Conservation (phyloP, 768 basidiomycete species). For the Gyrodon lividus region DNA sequence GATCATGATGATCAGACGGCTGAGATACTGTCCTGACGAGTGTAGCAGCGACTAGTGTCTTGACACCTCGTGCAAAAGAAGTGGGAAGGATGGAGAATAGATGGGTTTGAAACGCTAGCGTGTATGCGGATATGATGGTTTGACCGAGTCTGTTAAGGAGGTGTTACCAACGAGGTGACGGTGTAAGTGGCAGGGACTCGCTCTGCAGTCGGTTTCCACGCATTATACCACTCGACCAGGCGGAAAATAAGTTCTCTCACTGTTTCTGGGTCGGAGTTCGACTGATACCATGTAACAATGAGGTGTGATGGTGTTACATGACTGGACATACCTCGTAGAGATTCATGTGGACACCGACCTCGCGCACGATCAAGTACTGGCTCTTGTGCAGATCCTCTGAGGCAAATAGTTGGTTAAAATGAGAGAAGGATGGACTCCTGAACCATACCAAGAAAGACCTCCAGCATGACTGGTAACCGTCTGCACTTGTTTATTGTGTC, state of each 20-base stretch:
- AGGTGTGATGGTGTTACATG: background rate
- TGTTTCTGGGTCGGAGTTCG: constrained; percentile 43
- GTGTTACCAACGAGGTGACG: constrained; percentile 1
- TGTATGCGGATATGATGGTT: constrained; percentile 60
- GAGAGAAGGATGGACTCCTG: background rate
- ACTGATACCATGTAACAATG: constrained; percentile 32
- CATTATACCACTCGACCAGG: constrained; percentile 68
- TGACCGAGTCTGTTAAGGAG: constrained; percentile 51
- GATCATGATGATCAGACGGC: constrained; percentile 31
- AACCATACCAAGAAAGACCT: constrained; percentile 66
- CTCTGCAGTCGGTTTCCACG: constrained; percentile 73
- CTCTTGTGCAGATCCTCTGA: constrained; percentile 63
- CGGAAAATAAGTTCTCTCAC: constrained; percentile 57
- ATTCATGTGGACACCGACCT: constrained; percentile 56
- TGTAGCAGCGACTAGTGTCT: constrained; percentile 60
- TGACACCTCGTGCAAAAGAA: constrained; percentile 66
- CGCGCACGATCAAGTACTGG: constrained; percentile 57
- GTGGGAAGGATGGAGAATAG: constrained; percentile 72
- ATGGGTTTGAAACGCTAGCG: constrained; percentile 68
- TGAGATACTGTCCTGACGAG: constrained; percentile 33
- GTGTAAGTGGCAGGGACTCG: constrained; percentile 31
- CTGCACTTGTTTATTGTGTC: constrained; percentile 55
- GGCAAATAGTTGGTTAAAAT: background rate
- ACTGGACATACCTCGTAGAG: constrained; percentile 56
- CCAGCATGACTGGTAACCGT: constrained; percentile 62